A percentile compares a stretch with the other conserved stretches of the same genome.
These are phyloP conservation scores for Emmonsiellopsis sp. DNA, from an alignment of 2,329 filamentous ascomycete species.

Conservation along the genomic window DNA sequence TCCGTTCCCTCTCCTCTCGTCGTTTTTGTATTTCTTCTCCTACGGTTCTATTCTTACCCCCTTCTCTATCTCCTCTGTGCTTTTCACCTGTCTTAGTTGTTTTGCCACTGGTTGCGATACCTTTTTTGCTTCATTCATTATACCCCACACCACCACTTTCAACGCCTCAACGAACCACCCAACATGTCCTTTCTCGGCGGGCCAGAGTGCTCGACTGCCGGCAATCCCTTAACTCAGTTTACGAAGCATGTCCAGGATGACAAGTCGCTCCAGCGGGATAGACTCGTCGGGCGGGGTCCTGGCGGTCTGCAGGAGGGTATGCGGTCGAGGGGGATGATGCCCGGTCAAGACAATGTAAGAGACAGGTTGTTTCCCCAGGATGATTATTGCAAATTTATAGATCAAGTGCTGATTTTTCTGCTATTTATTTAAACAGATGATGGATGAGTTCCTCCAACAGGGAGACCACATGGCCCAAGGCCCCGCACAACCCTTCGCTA, in stretches of 20 bases:
- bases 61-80: neutral
- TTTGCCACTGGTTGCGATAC: no score
- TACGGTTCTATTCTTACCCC: neutral
- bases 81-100: no score
- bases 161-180: neutral
- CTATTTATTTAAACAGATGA: conserved; percentile 52
- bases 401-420: conserved; percentile 2
- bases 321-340: conserved; percentile 60
- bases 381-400: neutral
- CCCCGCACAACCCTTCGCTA: conserved; percentile 50
- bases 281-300: conserved; percentile 67
- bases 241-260: conserved; percentile 96
- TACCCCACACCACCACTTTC: neutral
- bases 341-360: conserved; percentile 62
- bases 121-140: neutral
- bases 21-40: neutral
- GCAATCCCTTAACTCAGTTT: conserved; percentile 94
- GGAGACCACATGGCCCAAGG: conserved; percentile 52
- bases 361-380: neutral
- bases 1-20: neutral
- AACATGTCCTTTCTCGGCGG: conserved; percentile 92
- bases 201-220: conserved; percentile 91
- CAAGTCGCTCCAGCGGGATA: conserved; percentile 85
- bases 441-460: conserved; percentile 87
- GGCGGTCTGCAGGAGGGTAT: conserved; percentile 66